Evolutionary conservation across 352 stramenopile genomes (phyloP), one percentile per base, ranked within the genome.

Genomic region (Elongisporangium undulatum): DNA sequence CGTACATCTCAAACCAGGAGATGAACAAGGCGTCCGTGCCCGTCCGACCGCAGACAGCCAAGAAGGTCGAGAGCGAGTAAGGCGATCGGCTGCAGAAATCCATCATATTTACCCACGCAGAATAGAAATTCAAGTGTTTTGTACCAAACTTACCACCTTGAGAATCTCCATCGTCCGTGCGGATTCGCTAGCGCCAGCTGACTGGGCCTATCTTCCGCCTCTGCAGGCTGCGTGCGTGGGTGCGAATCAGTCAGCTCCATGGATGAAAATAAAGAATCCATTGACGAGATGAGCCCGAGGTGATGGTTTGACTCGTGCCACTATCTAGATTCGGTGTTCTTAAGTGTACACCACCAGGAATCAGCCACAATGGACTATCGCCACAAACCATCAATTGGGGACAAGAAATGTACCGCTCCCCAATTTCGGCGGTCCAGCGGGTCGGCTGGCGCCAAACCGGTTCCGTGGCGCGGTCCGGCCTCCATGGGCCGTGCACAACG

Each of bases 1-100:
- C 81, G 16, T 92, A 89, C 56, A 84, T 94, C 50, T 90, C 79
- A 41, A 90, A 77, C 63, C 76, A 74, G 53, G 80, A 92, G 66
- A 89, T 85, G 51, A 88, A 87, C 72, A 72, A 81, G 60, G 67
- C 72, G 49, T 74, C 67, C 1, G 64, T 74, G 24, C 75, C 75
- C 41, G 56, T 67, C 1, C 79, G 72, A 26, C 61, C 65, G 20
- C 60, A 63, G 13, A 34, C 41, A 20, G 56, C 63, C 24, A 69
- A 63, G 15, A 62, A 71, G 54, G 68, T 20, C 55, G 51, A 41
- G 29, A 41, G 29, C 29, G 29, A 41, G 13, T 41, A 41, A 9
- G 13, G 8, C 29, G 9, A 2, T 4, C 8, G 2, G 8, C 29
- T 15, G 29, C 8, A 41, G 29, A 41, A 41, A 41, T 41, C 29